Conservation (phyloP, 2,329 filamentous ascomycete genomes). For the Kalaharituber pfeilii region DNA sequence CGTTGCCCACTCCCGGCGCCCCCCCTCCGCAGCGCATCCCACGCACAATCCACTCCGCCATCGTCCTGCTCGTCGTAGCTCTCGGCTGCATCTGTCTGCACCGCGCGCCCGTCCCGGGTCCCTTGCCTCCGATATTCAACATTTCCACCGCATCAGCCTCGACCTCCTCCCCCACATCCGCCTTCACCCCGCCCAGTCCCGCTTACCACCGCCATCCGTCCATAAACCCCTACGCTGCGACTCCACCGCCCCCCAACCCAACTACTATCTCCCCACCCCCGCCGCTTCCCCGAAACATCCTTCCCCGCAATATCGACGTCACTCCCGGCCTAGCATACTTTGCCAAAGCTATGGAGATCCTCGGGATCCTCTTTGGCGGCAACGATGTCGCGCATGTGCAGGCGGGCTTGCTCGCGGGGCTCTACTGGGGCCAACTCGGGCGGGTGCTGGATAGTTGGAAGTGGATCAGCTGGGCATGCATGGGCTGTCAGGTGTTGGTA, state of each 20-base stretch:
- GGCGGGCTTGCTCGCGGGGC: conserved; percentile 62
- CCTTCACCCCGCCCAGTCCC: conserved; percentile 11
- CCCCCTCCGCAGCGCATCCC: conserved; percentile 21
- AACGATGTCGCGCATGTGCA: conserved; percentile 72
- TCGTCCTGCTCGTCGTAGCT: conserved; percentile 68
- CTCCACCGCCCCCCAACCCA: conserved; percentile 32
- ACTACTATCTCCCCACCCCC: conserved; percentile 29
- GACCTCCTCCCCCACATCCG: conserved; percentile 7
- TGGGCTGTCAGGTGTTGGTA: conserved; percentile 52
- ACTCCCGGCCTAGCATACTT: conserved; percentile 86
- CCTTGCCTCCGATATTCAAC: conserved; percentile 31
- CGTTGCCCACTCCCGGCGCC: too few relatives aligned
- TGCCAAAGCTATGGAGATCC: conserved; percentile 66
- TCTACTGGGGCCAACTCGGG: conserved; percentile 79
- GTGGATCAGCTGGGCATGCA: conserved; percentile 45
- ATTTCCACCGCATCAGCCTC: conserved; percentile 18
- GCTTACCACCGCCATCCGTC: conserved; percentile 13
- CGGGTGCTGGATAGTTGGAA: conserved; percentile 72
- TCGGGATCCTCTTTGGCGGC: conserved; percentile 63
- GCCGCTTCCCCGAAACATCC: conserved; percentile 37
- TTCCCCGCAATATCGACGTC: conserved; percentile 59
- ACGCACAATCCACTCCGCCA: conserved; percentile 56
- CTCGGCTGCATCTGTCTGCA: conserved; percentile 63
- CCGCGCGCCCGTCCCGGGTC: conserved; percentile 27
- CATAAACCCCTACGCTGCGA: conserved; percentile 11